Evolutionary conservation across 352 stramenopile genomes (phyloP).

Genomic region (Peronospora tabacina): DNA sequence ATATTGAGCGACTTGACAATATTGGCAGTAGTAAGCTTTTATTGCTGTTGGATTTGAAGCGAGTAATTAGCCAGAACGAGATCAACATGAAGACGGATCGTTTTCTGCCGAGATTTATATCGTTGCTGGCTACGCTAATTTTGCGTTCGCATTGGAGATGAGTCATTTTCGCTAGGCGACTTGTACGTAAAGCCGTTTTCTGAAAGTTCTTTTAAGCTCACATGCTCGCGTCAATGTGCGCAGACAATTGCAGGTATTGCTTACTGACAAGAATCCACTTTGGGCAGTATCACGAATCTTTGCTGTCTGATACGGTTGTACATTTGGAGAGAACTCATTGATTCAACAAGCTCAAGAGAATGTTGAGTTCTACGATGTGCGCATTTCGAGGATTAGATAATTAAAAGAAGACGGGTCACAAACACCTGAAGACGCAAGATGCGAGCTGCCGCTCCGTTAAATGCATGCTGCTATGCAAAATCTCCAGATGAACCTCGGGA

Average conservation of each 20-base stretch:
- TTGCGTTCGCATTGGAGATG: slow-evolving; percentile 47
- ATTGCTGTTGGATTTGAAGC: slow-evolving; percentile 4
- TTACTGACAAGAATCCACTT: slow-evolving; percentile 10
- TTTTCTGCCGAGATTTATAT: slow-evolving; percentile 21
- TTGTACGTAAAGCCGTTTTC: slow-evolving; percentile 51
- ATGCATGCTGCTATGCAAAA: slow-evolving; percentile 48
- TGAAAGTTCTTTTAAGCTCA: slow-evolving; percentile 25
- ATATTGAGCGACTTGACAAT: not conserved
- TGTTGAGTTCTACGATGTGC: slow-evolving; percentile 55
- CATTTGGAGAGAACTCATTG: slow-evolving; percentile 42
- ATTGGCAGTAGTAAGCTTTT: slow-evolving; percentile 6
- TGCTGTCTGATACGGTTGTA: slow-evolving; percentile 25
- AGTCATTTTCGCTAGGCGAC: slow-evolving; percentile 50
- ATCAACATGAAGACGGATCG: slow-evolving; percentile 19
- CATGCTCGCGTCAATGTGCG: not conserved
- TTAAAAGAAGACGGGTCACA: slow-evolving; percentile 70
- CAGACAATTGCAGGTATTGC: slow-evolving; percentile 10
- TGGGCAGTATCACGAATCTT: slow-evolving; percentile 12
- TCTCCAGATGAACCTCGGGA: slow-evolving; percentile 57
- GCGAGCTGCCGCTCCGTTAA: slow-evolving; percentile 56
- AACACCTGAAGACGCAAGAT: slow-evolving; percentile 51
- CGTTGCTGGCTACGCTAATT: slow-evolving; percentile 11
- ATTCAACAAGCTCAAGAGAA: slow-evolving; percentile 46
- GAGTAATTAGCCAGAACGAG: slow-evolving; percentile 2
- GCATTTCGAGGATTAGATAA: slow-evolving; percentile 61